phyloP scores from a whole-genome alignment of 495 filamentous ascomycete species.

The Niebla homalea region DNA sequence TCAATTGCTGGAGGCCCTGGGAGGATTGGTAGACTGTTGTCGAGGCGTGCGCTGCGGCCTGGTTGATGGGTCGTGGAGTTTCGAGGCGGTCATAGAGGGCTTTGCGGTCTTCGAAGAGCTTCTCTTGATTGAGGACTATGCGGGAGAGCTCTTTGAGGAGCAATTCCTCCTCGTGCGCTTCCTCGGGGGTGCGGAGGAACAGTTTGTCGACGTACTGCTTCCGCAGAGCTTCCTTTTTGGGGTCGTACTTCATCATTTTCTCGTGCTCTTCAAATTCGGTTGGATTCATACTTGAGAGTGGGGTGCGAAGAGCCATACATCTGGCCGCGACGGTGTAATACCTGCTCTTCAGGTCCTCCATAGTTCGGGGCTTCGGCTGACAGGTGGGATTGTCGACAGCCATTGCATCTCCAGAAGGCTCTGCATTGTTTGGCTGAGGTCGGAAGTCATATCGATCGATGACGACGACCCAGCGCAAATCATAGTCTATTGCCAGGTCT shows the following conservation, averaged over 20 bases:
- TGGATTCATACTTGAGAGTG: slow-evolving; percentile 69
- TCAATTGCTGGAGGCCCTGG: slow-evolving; percentile 60
- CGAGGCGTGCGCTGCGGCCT: slow-evolving; percentile 35
- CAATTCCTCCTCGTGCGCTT: slow-evolving; percentile 81
- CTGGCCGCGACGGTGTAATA: slow-evolving; percentile 79
- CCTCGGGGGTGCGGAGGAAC: slow-evolving; percentile 66
- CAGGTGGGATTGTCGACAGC: slow-evolving; percentile 28
- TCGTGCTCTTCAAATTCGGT: slow-evolving; percentile 71
- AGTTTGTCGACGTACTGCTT: slow-evolving; percentile 74
- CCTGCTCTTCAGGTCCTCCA: slow-evolving; percentile 84
- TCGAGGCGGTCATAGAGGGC: slow-evolving; percentile 87
- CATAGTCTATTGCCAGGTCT: slow-evolving; percentile 56
- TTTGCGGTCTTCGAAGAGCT: slow-evolving; percentile 69
- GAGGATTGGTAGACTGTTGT: slow-evolving; percentile 62
- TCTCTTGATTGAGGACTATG: slow-evolving; percentile 69
- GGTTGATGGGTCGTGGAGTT: slow-evolving; percentile 44
- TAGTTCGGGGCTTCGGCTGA: slow-evolving; percentile 39
- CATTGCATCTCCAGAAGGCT: slow-evolving; percentile 18
- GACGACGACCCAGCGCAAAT: slow-evolving; percentile 82
- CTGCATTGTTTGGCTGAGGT: slow-evolving; percentile 26
- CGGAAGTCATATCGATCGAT: slow-evolving; percentile 81
- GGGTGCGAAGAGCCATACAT: slow-evolving; percentile 73
- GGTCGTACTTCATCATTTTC: slow-evolving; percentile 72
- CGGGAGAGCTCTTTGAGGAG: slow-evolving; percentile 79
- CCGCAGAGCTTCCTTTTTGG: slow-evolving; percentile 56